These are phyloP conservation scores for Leccinum longicurvipes DNA, from an alignment of 768 basidiomycete genomes.

Conservation along the genomic window DNA sequence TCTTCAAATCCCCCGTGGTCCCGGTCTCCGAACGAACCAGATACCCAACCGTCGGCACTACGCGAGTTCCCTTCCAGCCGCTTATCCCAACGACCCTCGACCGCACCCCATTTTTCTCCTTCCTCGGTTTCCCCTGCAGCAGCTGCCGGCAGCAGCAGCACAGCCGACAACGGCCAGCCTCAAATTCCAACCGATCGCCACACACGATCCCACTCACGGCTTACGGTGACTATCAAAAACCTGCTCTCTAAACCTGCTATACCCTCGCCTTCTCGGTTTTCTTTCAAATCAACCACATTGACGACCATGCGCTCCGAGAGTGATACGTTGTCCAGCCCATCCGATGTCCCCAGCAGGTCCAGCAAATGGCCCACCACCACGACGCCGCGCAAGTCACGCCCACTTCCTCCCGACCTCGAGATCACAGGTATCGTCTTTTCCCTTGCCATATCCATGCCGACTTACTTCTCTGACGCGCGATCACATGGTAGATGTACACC, in stretches of 20 bases:
- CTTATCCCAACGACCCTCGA: constrained; percentile 17
- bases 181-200: constrained; percentile 5
- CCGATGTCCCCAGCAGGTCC: not conserved
- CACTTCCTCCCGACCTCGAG: constrained; percentile 21
- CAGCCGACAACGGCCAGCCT: not conserved
- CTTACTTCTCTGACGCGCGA: not conserved
- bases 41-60: constrained; percentile 8
- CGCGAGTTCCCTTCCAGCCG: not conserved
- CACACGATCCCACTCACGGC: constrained; percentile 13
- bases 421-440: constrained; percentile 9
- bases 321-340: constrained; percentile 10
- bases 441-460: constrained; percentile 2
- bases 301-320: constrained; percentile 6
- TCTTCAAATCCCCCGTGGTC: constrained; percentile 17
- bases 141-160: not conserved
- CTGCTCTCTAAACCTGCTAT: constrained; percentile 34
- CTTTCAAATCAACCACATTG: constrained; percentile 14
- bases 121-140: not conserved
- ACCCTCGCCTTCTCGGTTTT: constrained; percentile 20
- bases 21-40: constrained; percentile 19
- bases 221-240: constrained; percentile 33
- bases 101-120: constrained; percentile 6
- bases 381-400: constrained; percentile 21
- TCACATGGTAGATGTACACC: constrained; percentile 12
- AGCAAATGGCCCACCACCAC: constrained; percentile 12